A percentile compares a stretch with the other conserved stretches of the same genome.
These are phyloP conservation scores for Smithsoniella earleae DNA, from an alignment of 163 green algal species.

Conservation along the genomic window DNA sequence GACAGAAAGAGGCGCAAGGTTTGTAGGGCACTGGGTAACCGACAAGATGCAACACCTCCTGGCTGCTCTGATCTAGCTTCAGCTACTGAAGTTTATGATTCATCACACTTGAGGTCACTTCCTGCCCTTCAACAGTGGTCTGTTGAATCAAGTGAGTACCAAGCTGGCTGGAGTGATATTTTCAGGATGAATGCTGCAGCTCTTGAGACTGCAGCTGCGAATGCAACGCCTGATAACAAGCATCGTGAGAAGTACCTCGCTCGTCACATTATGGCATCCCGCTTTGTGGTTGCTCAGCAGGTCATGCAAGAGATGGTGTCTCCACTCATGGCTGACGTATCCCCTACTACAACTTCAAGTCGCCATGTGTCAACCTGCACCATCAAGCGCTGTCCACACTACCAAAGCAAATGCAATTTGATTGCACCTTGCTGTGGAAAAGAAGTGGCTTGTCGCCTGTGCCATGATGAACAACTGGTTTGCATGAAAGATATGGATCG, in stretches of 20 bases:
- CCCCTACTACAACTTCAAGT: too few relatives aligned
- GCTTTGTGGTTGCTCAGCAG: constrained; percentile 81
- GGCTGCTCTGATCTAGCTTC: too few relatives aligned
- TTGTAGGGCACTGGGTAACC: too few relatives aligned
- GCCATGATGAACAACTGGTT: constrained; percentile 60
- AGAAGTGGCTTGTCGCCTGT: constrained; percentile 61
- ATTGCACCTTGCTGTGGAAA: constrained; percentile 81
- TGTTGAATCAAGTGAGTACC: constrained; percentile 55
- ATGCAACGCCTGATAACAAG: constrained; percentile 34
- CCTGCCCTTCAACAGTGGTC: too few relatives aligned
- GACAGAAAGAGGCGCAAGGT: too few relatives aligned
- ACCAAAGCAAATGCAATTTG: constrained; percentile 64
- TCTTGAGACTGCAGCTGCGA: constrained; percentile 63
- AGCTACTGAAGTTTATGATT: too few relatives aligned
- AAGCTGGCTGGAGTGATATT: constrained; percentile 89
- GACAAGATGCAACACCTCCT: too few relatives aligned
- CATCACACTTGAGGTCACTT: too few relatives aligned
- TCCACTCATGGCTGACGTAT: too few relatives aligned
- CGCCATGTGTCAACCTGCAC: too few relatives aligned
- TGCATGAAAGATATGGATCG: constrained; percentile 58
- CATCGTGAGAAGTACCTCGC: constrained; percentile 93
- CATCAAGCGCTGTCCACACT: too few relatives aligned
- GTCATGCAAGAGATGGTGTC: too few relatives aligned
- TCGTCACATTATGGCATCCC: constrained; percentile 92
- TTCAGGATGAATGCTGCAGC: constrained; percentile 97